Evolutionary conservation across 345 rosid species (phyloP), one percentile per base, ranked within the genome.

Genomic region (Populus simonii): DNA sequence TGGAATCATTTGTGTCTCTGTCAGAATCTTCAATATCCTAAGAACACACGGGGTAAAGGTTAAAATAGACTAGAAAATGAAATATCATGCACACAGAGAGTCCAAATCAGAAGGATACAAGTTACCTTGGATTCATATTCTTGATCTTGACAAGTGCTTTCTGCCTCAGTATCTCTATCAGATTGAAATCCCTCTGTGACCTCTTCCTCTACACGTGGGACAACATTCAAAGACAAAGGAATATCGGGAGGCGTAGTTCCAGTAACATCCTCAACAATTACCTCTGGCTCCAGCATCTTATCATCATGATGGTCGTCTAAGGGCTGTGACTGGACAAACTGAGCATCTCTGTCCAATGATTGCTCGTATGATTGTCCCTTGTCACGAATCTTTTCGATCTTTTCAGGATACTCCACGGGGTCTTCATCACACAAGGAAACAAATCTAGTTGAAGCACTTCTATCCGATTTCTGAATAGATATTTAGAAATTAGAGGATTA

Each of bases 231-330:
- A 78, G 87, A 75, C 11, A 77, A 68, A 29, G 86, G 88, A 62
- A 79, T 82, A 79, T 78, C 85, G 2, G 84, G 72, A 43, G 79
- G 84, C n/a, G 72, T 79, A 57, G 82, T 81, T 72, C 88, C 82
- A 20, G 90, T 91, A 65, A 89, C 97, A 85, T 94, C 98, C 86
- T 91, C 93, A 51, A 92, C 88, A 66, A 83, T 71, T 71, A 92
- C 62, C 68, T 29, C 33, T 66, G 86, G 39, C 59, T 77, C 76
- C 38, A 73, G 73, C 78, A 67, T 59, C 57, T 78, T 80, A 75
- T 68, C 51, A 22, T 55, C 76, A 43, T 80, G 73, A 68, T 59
- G 71, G 75, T 80, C 80, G 76, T 74, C 73, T 41, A 83, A 80
- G 49, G 70, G 74, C 33, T 79, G 83, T 38, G 86, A 78, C 51